Conservation (phyloP, 257 asterid species). For the Verbena officinalis region DNA sequence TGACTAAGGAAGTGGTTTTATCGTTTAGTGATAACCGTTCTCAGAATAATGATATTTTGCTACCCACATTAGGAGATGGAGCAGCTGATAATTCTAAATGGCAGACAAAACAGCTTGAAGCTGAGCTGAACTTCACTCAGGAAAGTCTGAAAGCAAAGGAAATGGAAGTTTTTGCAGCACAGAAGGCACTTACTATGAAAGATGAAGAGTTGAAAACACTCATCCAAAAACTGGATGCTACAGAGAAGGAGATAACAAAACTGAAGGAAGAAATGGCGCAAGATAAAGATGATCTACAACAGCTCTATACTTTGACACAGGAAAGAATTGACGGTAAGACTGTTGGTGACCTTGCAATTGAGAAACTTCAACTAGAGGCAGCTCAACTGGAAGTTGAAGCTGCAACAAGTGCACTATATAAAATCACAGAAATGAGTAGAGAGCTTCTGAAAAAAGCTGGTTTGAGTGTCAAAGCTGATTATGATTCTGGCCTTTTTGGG, state of each 20-base stretch:
- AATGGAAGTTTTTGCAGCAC: conserved; percentile 62
- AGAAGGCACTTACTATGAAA: conserved; percentile 59
- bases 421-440: conserved; percentile 69
- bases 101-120: conserved; percentile 60
- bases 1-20: conserved; percentile 58
- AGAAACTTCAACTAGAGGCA: conserved; percentile 68
- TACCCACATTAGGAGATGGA: conserved; percentile 28
- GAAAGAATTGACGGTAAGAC: conserved; percentile 56
- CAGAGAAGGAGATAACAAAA: conserved; percentile 60
- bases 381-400: conserved; percentile 85
- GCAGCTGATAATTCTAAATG: conserved; percentile 37
- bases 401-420: conserved; percentile 65
- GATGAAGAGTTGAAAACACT: conserved; percentile 66
- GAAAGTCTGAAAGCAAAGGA: conserved; percentile 69
- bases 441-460: conserved; percentile 55
- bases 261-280: conserved; percentile 49
- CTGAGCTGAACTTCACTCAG: conserved; percentile 59
- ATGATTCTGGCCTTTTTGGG: conserved; percentile 11
- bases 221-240: conserved; percentile 44
- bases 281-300: conserved; percentile 49
- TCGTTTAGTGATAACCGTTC: conserved; percentile 39
- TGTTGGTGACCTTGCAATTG: conserved; percentile 64
- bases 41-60: conserved; percentile 24
- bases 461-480: conserved; percentile 42
- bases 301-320: conserved; percentile 58